A percentile compares a stretch with the other conserved stretches of the same genome.
Conservation (phyloP, 2,329 filamentous ascomycete species). For the Coniochaeta sp. region DNA sequence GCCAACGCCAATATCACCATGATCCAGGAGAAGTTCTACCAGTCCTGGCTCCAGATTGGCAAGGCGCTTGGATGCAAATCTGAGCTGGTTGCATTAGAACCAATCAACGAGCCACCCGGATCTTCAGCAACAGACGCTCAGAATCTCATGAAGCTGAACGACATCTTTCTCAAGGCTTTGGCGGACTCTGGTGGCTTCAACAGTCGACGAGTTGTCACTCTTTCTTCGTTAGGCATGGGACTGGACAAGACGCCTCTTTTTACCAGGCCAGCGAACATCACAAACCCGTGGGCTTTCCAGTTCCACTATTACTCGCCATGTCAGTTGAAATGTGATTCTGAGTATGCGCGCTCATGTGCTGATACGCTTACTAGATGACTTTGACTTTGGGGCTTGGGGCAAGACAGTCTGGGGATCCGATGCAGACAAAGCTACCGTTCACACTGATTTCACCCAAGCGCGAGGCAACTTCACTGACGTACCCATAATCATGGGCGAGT, state of each 20-base stretch:
- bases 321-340: slow-evolving; percentile 4
- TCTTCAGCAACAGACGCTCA: slow-evolving; percentile 40
- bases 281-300: slow-evolving; percentile 51
- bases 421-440: slow-evolving; percentile 40
- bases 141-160: slow-evolving; percentile 46
- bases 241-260: slow-evolving; percentile 48
- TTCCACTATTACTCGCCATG: slow-evolving; percentile 55
- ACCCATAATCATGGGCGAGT: slow-evolving; percentile 51
- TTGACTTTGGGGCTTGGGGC: slow-evolving; percentile 42
- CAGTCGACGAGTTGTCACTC: slow-evolving; percentile 43
- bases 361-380: slow-evolving; percentile 24
- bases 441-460: slow-evolving; percentile 40
- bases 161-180: slow-evolving; percentile 46
- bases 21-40: slow-evolving; percentile 49
- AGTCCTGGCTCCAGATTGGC: slow-evolving; percentile 51
- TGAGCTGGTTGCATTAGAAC: slow-evolving; percentile 45
- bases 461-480: slow-evolving; percentile 46
- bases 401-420: slow-evolving; percentile 53
- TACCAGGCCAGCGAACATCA: slow-evolving; percentile 34
- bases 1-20: slow-evolving; percentile 35
- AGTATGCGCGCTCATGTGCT: background rate
- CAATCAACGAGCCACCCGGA: slow-evolving; percentile 52
- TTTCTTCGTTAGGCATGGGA: slow-evolving; percentile 44
- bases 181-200: slow-evolving; percentile 48
- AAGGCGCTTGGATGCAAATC: slow-evolving; percentile 46